These are phyloP conservation scores for Magnaporthiopsis poae DNA, from an alignment of 2,329 filamentous ascomycete species.

Conservation along the genomic window DNA sequence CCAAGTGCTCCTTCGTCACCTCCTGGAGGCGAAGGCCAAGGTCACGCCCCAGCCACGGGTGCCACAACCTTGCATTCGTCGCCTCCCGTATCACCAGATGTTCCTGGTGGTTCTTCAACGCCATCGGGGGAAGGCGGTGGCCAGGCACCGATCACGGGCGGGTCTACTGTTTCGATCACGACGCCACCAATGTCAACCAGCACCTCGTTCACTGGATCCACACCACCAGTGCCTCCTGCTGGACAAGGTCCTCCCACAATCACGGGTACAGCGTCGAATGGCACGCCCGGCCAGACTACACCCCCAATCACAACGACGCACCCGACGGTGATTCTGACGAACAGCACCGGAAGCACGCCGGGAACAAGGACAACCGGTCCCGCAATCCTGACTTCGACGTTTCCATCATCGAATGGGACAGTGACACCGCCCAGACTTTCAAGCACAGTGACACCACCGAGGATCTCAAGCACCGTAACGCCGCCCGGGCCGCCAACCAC, in stretches of 20 bases:
- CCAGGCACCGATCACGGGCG: not conserved
- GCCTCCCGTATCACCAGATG: not conserved
- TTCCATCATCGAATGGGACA: not conserved
- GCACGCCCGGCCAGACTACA: not conserved
- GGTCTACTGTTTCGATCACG: not conserved
- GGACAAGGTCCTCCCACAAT: conserved; percentile 1
- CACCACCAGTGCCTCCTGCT: not conserved
- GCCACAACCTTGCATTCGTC: not conserved
- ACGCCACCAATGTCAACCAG: not conserved
- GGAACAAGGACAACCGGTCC: not conserved
- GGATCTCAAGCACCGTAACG: not conserved
- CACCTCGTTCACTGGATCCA: conserved; percentile 5
- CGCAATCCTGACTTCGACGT: not conserved
- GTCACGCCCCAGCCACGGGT: not conserved
- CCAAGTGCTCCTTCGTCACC: not conserved
- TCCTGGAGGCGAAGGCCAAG: not conserved
- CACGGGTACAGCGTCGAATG: not conserved
- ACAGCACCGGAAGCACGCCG: not conserved
- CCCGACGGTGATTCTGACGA: not conserved
- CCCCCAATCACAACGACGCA: not conserved
- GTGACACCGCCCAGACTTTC: not conserved
- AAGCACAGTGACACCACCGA: not conserved
- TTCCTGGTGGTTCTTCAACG: not conserved
- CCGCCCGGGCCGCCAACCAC: not conserved
- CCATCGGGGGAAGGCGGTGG: not conserved